Base-by-base conservation (phyloP, 495 filamentous ascomycete species). In the Viridothelium virens region DNA sequence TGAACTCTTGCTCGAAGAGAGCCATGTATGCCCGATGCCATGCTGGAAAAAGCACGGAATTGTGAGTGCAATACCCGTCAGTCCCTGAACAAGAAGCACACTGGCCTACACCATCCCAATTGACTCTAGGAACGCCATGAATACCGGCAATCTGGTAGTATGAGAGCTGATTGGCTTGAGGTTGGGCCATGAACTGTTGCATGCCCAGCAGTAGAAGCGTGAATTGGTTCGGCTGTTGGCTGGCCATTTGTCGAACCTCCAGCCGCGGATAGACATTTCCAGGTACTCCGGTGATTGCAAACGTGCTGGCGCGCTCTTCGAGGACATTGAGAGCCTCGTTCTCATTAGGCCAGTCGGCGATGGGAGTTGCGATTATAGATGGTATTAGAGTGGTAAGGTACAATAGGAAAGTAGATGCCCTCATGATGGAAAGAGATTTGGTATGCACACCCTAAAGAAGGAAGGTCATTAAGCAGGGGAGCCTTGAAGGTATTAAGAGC, bases 21-120 rank as follows among this genome's bases (percentile, higher is more conserved):
- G 70, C 70, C 65, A 77, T 38, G 63, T 77, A 77, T 9, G 75
- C 74, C 11, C 78, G 76, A 67, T 80, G 78, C 78, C 78, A 80
- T 16, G 72, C 74, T 6, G 78, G 78, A 65, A 79, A 80, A n/a
- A 79, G 73, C 48, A 79, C 68, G 61, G 73, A 75, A 33, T 67
- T 69, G 68, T 81, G 79, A 16, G 75, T 70, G 68, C 78, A 80
- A 66, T 77, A 79, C 31, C 75, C 75, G 38, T 68, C 67, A 61
- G 68, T 68, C 34, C 64, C 61, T 37, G 38, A 25, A 44, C 66
- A 72, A 14, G 56, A 39, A 41, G 68, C 66, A 56, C 70, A 67
- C 46, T 70, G 68, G 12, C 59, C 64, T 4, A 72, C 70, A 33
- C 65, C 66, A 48, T 72, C 67, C 34, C 61, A 72, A 63, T 66